Conservation (phyloP, 2,329 filamentous ascomycete genomes). For the Alternaria novae-zelandiae region DNA sequence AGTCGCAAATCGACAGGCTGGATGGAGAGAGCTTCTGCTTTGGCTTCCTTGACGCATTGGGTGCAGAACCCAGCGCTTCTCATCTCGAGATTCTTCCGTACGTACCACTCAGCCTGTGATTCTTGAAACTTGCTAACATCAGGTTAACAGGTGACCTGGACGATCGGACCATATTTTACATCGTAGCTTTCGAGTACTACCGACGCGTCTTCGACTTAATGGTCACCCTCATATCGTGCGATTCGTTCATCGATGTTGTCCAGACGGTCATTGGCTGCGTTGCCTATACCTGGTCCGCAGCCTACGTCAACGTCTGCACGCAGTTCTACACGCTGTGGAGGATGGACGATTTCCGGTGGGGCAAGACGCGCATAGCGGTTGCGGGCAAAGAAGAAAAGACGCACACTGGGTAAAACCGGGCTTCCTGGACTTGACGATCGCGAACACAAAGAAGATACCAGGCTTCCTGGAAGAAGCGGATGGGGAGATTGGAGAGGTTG, state of each 20-base stretch:
- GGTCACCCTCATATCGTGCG: not conserved
- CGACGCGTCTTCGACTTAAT: not conserved
- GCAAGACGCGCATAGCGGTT: conserved; percentile 6
- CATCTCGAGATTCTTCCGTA: conserved; percentile 2
- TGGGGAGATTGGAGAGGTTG: not conserved
- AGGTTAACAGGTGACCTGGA: not conserved
- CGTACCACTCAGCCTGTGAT: not conserved
- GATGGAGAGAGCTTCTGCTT: conserved; percentile 2
- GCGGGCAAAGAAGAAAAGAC: not conserved
- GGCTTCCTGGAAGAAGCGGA: not conserved
- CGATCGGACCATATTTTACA: not conserved
- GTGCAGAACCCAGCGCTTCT: conserved; percentile 1
- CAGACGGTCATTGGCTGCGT: not conserved
- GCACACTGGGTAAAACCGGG: not conserved
- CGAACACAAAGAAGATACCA: not conserved
- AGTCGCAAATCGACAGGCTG: conserved; percentile 5
- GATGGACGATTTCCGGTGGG: conserved; percentile 10
- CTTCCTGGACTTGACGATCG: not conserved
- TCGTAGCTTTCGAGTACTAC: not conserved
- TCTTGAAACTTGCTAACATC: not conserved
- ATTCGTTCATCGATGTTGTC: not conserved
- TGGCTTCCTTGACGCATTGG: conserved; percentile 3
- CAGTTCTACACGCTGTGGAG: conserved; percentile 6
- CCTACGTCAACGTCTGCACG: not conserved
- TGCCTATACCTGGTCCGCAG: not conserved